A percentile compares a stretch with the other conserved stretches of the same genome.
These are phyloP conservation scores for Triticum dicoccoides DNA, from an alignment of 176 grass and related monocot species.

Conservation along the genomic window DNA sequence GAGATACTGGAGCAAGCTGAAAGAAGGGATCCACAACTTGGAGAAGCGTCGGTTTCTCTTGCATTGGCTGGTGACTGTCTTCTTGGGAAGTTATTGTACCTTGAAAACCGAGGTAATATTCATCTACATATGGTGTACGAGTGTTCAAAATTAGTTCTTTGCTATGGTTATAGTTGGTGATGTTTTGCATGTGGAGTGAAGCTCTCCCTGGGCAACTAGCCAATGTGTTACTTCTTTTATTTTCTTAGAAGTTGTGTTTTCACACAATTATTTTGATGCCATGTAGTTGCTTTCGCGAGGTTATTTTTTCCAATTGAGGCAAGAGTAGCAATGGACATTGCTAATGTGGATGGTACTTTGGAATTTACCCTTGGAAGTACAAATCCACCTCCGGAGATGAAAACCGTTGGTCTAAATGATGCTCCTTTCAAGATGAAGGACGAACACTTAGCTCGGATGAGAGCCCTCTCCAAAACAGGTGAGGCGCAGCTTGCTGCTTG, in stretches of 20 bases:
- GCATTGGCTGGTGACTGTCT: conserved; percentile 56
- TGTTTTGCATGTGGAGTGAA: neutral
- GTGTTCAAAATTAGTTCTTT: neutral
- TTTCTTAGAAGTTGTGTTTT: neutral
- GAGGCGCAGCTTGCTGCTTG: neutral
- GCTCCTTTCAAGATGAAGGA: conserved; percentile 67
- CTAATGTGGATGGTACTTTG: conserved; percentile 69
- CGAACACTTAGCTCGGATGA: conserved; percentile 66
- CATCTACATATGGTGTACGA: neutral
- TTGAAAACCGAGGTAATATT: conserved; percentile 85
- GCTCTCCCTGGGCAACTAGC: neutral
- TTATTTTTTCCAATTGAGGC: conserved; percentile 80
- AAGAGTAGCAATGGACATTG: conserved; percentile 80
- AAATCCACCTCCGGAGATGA: conserved; percentile 19
- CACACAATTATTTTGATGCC: neutral
- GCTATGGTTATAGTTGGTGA: neutral
- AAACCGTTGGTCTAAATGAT: conserved; percentile 53
- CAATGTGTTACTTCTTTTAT: neutral
- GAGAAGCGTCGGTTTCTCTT: conserved; percentile 78
- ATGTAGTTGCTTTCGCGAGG: conserved; percentile 79
- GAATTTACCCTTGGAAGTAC: conserved; percentile 50
- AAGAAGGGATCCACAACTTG: conserved; percentile 60
- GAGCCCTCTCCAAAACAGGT: conserved; percentile 84
- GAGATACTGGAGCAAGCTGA: conserved; percentile 82
- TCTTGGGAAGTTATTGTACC: conserved; percentile 59